Evolutionary conservation across 768 basidiomycete species (phyloP).

Genomic region (Pholiota molesta): DNA sequence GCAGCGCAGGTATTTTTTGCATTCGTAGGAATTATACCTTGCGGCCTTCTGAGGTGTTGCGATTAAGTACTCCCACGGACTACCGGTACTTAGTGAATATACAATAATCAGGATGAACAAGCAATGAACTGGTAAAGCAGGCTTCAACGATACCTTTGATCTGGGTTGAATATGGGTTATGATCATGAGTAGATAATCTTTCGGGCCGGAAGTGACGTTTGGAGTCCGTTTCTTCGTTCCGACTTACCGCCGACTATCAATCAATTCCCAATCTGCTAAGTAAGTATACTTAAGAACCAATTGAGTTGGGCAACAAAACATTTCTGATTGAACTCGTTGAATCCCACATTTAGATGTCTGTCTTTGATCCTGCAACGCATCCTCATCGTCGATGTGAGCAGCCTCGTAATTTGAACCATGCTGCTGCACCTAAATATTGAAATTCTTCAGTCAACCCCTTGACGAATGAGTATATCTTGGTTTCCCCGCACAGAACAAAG

Average conservation of each 20-base stretch:
- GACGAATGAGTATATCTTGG: slow-evolving; percentile 73
- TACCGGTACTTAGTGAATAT: background rate
- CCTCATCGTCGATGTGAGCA: slow-evolving; percentile 72
- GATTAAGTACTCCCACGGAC: background rate
- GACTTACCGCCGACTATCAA: background rate
- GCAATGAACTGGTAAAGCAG: no score
- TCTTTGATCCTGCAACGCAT: slow-evolving; percentile 64
- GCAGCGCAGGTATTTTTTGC: background rate
- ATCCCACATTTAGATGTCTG: slow-evolving; percentile 26
- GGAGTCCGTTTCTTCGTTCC: background rate
- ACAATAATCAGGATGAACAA: background rate
- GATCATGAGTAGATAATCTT: no score
- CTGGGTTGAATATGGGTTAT: no score
- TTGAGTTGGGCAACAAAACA: no score
- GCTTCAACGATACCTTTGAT: no score
- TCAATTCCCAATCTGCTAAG: no score
- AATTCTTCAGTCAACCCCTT: slow-evolving; percentile 73
- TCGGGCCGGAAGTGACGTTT: background rate
- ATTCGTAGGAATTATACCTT: no score
- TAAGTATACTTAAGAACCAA: no score
- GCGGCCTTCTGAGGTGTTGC: background rate
- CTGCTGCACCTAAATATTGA: slow-evolving; percentile 8
- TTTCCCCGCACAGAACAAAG: slow-evolving; percentile 88
- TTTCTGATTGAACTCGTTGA: background rate
- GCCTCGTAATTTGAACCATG: slow-evolving; percentile 4